Base-by-base conservation (phyloP, 78 protist species). In the Abeoforma whisleri region DNA sequence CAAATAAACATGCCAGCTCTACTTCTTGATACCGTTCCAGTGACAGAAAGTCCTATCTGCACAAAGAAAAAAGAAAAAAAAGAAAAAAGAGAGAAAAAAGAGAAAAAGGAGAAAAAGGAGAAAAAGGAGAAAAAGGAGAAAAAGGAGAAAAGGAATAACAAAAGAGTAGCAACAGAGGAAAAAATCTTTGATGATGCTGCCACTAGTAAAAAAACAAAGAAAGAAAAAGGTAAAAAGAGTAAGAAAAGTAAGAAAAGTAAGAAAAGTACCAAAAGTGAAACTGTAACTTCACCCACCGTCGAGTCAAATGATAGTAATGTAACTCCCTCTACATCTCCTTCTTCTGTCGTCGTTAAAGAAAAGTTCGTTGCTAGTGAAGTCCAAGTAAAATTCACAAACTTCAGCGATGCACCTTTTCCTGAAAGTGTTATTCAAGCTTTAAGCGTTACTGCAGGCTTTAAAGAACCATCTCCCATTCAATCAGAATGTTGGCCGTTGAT, bases 381-480 rank as follows among this genome's bases (percentile, higher is more conserved):
- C n/a, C n/a, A n/a, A n/a, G n/a, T n/a, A n/a, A n/a, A n/a, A n/a
- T n/a, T n/a, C n/a, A n/a, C n/a, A n/a, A n/a, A n/a, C n/a, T n/a
- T n/a, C n/a, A n/a, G n/a, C n/a, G n/a, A n/a, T n/a, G n/a, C n/a
- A 2, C 93, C 93, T 1, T 32, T 89, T 38, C 86, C 34, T 25
- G 28, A 74, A 28, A n/a, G 57, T 74, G 79, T 74, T 25, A 23
- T 83, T 86, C 84, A 40, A 76, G 1, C 38, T 1, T 2, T 32
- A 12, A 31, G 32, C 37, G 68, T 5, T 83, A 25, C 80, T 71
- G 80, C 87, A 39, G 12, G 84, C 2, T 94, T 91, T 71, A 30
- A 75, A 1, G 48, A 16, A 22, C 97, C 97, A 1, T 76, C 96
- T 25, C 40, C 89, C 2, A 93, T 93, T 68, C 96, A 95, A 81